These are phyloP conservation scores for Penicillium robsamsonii DNA, from an alignment of 495 filamentous ascomycete species.

Conservation along the genomic window DNA sequence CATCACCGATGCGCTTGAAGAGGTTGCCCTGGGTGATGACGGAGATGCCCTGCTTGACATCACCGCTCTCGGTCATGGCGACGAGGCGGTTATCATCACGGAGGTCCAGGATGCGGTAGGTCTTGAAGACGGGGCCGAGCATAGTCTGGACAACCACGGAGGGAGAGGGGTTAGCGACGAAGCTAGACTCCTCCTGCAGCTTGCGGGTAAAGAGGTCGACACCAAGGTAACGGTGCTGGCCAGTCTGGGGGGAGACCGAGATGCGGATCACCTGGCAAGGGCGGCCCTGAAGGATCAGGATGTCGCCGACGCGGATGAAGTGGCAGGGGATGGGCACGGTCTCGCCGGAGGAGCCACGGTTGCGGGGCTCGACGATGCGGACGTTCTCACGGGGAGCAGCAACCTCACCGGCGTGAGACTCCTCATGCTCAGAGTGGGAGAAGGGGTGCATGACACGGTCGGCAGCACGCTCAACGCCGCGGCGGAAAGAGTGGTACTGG, in stretches of 20 bases:
- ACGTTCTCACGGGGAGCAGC: slow-evolving; percentile 48
- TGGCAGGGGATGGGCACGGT: slow-evolving; percentile 98
- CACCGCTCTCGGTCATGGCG: slow-evolving; percentile 83
- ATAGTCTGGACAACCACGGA: slow-evolving; percentile 99
- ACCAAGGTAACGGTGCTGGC: slow-evolving; percentile 99
- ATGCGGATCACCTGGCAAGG: slow-evolving; percentile 99
- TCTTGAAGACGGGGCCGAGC: slow-evolving; percentile 99
- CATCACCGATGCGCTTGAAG: slow-evolving; percentile 74
- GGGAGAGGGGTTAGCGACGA: slow-evolving; percentile 93
- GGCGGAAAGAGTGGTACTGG: slow-evolving; percentile 91
- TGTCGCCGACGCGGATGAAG: slow-evolving; percentile 97
- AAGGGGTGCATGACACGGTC: slow-evolving; percentile 75
- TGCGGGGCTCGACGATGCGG: slow-evolving; percentile 54
- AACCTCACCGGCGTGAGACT: slow-evolving; percentile 53
- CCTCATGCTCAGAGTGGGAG: slow-evolving; percentile 56
- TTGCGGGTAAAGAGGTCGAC: slow-evolving; percentile 99
- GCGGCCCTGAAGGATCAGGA: slow-evolving; percentile 97
- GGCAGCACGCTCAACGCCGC: slow-evolving; percentile 78
- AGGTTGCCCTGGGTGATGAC: slow-evolving; percentile 92
- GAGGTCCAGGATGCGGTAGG: slow-evolving; percentile 98
- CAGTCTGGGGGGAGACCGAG: slow-evolving; percentile 95
- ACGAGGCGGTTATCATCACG: slow-evolving; percentile 79
- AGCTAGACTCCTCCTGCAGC: slow-evolving; percentile 97
- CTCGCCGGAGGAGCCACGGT: slow-evolving; percentile 57
- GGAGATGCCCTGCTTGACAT: slow-evolving; percentile 94